Evolutionary conservation across 2,329 filamentous ascomycete genomes (phyloP).

Genomic region (Phialophora tarda): DNA sequence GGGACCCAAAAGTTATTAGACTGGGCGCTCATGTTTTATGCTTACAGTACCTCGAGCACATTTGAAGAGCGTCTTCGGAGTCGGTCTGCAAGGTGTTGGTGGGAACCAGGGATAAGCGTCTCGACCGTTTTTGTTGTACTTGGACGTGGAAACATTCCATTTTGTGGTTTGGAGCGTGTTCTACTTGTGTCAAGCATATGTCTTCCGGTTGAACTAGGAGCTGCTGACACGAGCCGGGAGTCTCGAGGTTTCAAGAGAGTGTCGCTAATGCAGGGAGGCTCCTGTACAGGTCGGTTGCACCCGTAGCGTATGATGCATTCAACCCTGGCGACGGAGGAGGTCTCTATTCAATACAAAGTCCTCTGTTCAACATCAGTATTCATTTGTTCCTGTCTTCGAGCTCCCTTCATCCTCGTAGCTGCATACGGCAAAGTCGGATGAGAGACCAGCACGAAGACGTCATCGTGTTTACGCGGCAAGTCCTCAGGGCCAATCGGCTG

Average conservation of each 20-base stretch:
- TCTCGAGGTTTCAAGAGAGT: conserved; percentile 18
- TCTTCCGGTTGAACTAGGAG: conserved; percentile 2
- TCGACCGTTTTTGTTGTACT: background rate
- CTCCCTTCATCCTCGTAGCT: background rate
- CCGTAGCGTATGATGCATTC: background rate
- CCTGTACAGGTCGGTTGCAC: background rate
- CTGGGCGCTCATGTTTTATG: conserved; percentile 14
- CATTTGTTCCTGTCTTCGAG: background rate
- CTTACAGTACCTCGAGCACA: background rate
- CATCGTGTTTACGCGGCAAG: conserved; percentile 22
- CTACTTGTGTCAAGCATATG: background rate
- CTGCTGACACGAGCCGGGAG: conserved; percentile 22
- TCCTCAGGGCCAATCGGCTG: conserved; percentile 16
- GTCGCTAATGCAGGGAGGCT: conserved; percentile 30
- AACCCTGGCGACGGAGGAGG: background rate
- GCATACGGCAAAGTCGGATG: conserved; percentile 7
- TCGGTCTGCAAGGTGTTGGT: conserved; percentile 30
- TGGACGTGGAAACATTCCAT: conserved; percentile 5
- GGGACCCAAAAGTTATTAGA: conserved; percentile 15
- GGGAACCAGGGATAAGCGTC: conserved; percentile 2
- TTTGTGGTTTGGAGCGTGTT: conserved; percentile 8
- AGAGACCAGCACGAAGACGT: conserved; percentile 15
- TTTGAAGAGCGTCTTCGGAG: conserved; percentile 2
- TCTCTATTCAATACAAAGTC: background rate
- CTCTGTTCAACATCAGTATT: background rate